Conservation (phyloP, 176 grass and related monocot genomes). For the Carex parvula region DNA sequence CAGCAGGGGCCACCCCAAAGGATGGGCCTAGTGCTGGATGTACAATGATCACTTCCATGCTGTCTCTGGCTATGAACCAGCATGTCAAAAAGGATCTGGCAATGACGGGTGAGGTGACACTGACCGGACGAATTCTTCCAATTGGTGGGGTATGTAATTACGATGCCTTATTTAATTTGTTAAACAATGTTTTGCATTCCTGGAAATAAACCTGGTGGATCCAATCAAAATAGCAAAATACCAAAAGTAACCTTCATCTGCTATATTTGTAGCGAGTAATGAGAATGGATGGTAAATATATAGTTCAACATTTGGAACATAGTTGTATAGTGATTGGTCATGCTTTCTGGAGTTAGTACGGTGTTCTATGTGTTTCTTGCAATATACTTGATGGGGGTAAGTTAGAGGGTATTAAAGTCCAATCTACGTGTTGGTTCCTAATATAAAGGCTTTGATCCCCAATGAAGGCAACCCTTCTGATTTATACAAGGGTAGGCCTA, state of each 20-base stretch:
- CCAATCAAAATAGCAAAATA: neutral
- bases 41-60: slow-evolving; percentile 94
- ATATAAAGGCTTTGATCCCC: neutral
- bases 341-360: neutral
- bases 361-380: neutral
- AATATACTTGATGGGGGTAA: neutral
- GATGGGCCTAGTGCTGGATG: slow-evolving; percentile 90
- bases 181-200: neutral
- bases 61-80: slow-evolving; percentile 83
- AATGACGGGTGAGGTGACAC: slow-evolving; percentile 94
- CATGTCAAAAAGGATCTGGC: slow-evolving; percentile 75
- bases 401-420: neutral
- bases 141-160: slow-evolving; percentile 73
- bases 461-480: neutral
- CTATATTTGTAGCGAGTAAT: neutral
- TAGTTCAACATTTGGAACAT: neutral
- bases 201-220: neutral
- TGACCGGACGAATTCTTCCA: slow-evolving; percentile 87
- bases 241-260: neutral
- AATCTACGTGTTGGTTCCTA: neutral
- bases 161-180: neutral
- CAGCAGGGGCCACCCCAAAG: slow-evolving; percentile 90
- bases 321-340: neutral
- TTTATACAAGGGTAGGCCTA: neutral
- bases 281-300: neutral